Evolutionary conservation across 1,139 yeast genomes (phyloP), one percentile per base, ranked within the genome.

Genomic region (Casaregolazyma suthepensis): DNA sequence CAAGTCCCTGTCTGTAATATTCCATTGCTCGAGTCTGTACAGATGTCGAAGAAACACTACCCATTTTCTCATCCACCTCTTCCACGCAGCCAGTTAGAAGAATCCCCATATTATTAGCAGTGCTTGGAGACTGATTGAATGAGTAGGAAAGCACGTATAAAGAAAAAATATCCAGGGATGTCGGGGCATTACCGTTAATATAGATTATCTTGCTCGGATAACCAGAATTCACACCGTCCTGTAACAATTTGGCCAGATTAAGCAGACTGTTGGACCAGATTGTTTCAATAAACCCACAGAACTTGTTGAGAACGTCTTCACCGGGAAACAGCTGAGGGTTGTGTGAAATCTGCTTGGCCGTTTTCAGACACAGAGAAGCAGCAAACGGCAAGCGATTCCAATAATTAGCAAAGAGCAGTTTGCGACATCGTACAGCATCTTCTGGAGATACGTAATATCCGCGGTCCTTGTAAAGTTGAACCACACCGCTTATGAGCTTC

Each of bases 91-190:
- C 40, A 35, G 40, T 35, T 35, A 35, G 40, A 35, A 68, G 48
- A 31, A 67, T 68, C 7, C 72, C 71, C 46, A 68, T 66, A 51
- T 68, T 68, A 56, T 68, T 68, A 5, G 71, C 68, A 1, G 72
- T 65, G 37, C 68, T 62, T 1, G 72, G 69, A 5, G 68, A 64
- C 5, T 70, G 64, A 48, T 62, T 63, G 20, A 69, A 55, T 5
- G 71, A 64, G 9, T 67, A 59, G 1, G 70, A 66, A 22, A 69
- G 57, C 42, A 65, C 54, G 53, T 69, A 69, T 23, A 69, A 58
- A 13, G 66, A 57, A 22, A 69, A 57, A 45, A 69, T 65, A 45
- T 67, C 68, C 44, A 52, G 53, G 35, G 63, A 60, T 10, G 66
- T 45, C 22, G 71, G 69, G n/a, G 67, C 62, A 19, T 57, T 52